Base-by-base conservation (phyloP, 169 alveolate genomes). In the Eimeria praecox region DNA sequence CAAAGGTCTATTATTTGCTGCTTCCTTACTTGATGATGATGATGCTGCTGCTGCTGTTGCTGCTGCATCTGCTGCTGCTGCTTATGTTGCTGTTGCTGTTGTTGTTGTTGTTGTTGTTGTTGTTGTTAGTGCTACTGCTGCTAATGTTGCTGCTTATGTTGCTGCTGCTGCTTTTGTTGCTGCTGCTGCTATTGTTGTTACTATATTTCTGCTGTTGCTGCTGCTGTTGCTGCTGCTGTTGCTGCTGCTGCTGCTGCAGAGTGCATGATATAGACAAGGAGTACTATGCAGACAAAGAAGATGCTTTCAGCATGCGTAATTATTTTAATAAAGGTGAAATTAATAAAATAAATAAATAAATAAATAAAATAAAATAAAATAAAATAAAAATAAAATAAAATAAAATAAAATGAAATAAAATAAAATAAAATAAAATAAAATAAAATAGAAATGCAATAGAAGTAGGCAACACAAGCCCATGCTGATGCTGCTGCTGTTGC, bases 211-310 rank as follows among this genome's bases (percentile, higher is more conserved):
- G n/a, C n/a, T n/a, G n/a, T n/a, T n/a, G n/a, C n/a, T n/a, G n/a
- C n/a, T n/a, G 64, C 62, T n/a, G 5, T 42, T 0, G 35, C 14
- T 22, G 12, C 22, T 92, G 86, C 56, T 38, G 9, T 49, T 49
- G 56, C 12, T 49, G 5, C 20, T 49, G 56, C 12, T 49, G 56
- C n/a, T 49, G 75, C 38, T 49, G 42, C 87, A 95, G 96, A 27
- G 59, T 80, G 35, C 90, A 90, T 73, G 96, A 96, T 33, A 54
- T 90, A 16, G 97, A 96, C 54, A 80, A 69, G 85, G 90, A 83
- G 94, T 96, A 96, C 93, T 96, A 96, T 42, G 97, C 96, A 42
- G 97, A 96, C 95, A 93, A 95, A 90, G 97, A 96, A 87, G 97
- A 96, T n/a, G 97, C 97, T 1, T 96, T 92, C 89, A 95, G 86